Evolutionary conservation across 2,329 filamentous ascomycete species (phyloP), one percentile per base, ranked within the genome.

Genomic region (Stachybotrys echinatus): DNA sequence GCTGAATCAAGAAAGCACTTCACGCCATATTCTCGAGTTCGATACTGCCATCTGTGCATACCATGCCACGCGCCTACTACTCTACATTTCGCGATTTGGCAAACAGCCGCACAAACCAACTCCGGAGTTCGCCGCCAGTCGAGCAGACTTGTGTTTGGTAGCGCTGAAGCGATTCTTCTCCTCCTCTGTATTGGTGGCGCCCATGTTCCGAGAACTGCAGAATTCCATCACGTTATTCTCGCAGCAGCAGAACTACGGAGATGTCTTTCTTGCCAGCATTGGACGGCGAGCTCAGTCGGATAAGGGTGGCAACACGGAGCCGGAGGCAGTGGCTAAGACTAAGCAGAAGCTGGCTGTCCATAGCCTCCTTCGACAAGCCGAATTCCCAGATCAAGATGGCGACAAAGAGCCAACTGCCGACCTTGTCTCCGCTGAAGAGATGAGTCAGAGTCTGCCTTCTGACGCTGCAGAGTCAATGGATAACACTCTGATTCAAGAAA

Each of bases 121-220:
- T 2, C 50, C 52, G 3, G 62, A 64, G 42, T 59, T 61, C 44
- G 61, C 59, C 5, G 48, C 51, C 21, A 60, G 56, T 47, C 55
- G 61, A 37, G 62, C 58, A 6, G 58, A 62, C 34, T 43, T 64
- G 12, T 63, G 60, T 27, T 50, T 65, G 12, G 54, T 55, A 2
- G 59, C 59, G 2, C 38, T 62, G 21, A 54, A 55, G 45, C 55
- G 60, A 0, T 63, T 64, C 51, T 64, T 62, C 22, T 55, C 60
- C 12, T 49, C 53, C 1, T 62, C 58, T 3, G 52, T 53, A 6
- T 49, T 63, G 1, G 61, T 58, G 17, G 48, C 49, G 17, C 60
- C 61, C 8, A 61, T 64, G 31, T 59, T 64, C n/a, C 52, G 58
- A 18, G 61, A 64, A 23, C 51, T 63, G 38, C 52, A 55, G 22